Evolutionary conservation across 225 moss, liverwort and hornwort genomes (phyloP), one percentile per base, ranked within the genome.

Genomic region (Marchantia polymorpha): DNA sequence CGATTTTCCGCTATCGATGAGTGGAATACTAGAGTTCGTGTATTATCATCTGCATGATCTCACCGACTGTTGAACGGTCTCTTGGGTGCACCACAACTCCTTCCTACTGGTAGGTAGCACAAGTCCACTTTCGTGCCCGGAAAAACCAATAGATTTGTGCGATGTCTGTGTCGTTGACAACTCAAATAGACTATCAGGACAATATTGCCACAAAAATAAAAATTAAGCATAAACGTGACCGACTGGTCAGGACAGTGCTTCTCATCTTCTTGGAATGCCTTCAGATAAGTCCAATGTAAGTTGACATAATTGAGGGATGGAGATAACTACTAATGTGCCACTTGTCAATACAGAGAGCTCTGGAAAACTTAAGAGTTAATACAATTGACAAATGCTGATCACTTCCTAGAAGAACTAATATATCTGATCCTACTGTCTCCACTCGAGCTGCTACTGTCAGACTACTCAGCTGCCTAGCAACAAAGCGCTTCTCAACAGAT

Each of bases 401-500:
- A 72, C 51, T 58, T 75, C 30, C 75, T 75, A 59, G 20, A 7
- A 59, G 29, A 30, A 58, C 59, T 75, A 75, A 19, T 46, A 25
- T 73, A 55, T 25, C 29, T 53, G 73, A 53, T 55, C 58, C 22
- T 75, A 75, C 46, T 39, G 39, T 54, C 30, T 26, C 31, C 39
- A 59, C 29, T 59, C 39, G 75, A 52, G 56, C 17, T 17, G 22
- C 59, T 58, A 53, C 31, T 30, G 15, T 75, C 54, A 39, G 19
- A 31, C n/a, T 58, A 4, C 39, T 26, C 13, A 56, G 31, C 20
- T 75, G 12, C 39, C 17, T 59, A 75, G 22, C 59, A 75, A 59
- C 19, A 59, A 16, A 9, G 58, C 15, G 73, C 54, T 53, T 52
- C 75, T 59, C 31, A 75, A 54, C 31, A 17, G 12, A 74, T 53